A percentile compares a stretch with the other conserved stretches of the same genome.
These are phyloP conservation scores for Tulasnella sp. DNA, from an alignment of 768 basidiomycete genomes.

Conservation along the genomic window DNA sequence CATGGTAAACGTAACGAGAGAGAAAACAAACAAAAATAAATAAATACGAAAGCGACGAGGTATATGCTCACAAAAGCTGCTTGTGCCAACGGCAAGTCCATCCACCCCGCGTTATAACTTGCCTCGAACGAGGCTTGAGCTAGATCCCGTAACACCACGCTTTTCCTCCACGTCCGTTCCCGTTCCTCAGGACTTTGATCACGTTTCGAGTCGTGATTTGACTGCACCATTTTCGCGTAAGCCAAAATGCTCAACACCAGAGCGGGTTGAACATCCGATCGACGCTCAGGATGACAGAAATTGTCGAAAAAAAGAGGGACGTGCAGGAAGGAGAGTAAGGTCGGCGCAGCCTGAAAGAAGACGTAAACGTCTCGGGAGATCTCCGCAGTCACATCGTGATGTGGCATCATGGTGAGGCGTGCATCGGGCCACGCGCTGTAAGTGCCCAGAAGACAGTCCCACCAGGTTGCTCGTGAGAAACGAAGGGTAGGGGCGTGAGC, in stretches of 20 bases:
- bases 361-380: background rate
- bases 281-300: conserved; percentile 10
- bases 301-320: conserved; percentile 15
- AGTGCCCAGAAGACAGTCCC: conserved; percentile 8
- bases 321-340: conserved; percentile 17
- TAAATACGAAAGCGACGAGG: background rate
- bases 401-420: background rate
- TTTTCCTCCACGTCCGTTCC: background rate
- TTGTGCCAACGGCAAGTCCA: conserved; percentile 12
- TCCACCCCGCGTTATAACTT: conserved; percentile 15
- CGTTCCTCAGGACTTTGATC: background rate
- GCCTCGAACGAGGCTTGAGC: conserved; percentile 14
- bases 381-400: background rate
- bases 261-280: conserved; percentile 10
- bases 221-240: conserved; percentile 6
- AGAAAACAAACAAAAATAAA: background rate
- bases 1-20: too few species aligned
- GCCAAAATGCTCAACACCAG: conserved; percentile 15
- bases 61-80: conserved; percentile 8
- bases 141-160: conserved; percentile 7
- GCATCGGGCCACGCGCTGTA: background rate
- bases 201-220: conserved; percentile 3
- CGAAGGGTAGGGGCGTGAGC: conserved; percentile 4
- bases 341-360: conserved; percentile 6
- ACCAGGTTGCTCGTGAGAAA: conserved; percentile 17